Percentiles rank a stretch among this genome's conserved stretches.
These are phyloP conservation scores for Candida awuae DNA, from an alignment of 805 yeast species.

Conservation along the genomic window DNA sequence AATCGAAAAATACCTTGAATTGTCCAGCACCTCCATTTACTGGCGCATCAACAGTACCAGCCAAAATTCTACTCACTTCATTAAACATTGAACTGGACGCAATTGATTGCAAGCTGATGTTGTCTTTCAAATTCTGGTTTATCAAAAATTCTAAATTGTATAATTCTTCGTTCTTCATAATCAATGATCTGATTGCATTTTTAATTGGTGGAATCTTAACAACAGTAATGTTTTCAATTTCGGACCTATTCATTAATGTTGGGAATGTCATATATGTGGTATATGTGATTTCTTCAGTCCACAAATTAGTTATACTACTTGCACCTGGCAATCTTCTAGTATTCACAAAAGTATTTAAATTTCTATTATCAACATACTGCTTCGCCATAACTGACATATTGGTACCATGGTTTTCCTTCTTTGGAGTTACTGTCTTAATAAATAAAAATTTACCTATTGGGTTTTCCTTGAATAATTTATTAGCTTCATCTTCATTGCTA, in stretches of 20 bases:
- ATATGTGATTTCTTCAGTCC: slow-evolving; percentile 84
- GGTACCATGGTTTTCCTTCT: slow-evolving; percentile 34
- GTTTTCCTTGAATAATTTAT: slow-evolving; percentile 37
- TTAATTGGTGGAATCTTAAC: slow-evolving; percentile 73
- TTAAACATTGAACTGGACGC: slow-evolving; percentile 38
- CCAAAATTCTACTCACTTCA: slow-evolving; percentile 60
- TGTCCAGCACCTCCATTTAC: slow-evolving; percentile 90
- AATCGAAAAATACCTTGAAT: slow-evolving; percentile 56
- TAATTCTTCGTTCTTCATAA: slow-evolving; percentile 64
- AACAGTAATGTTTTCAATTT: slow-evolving; percentile 42
- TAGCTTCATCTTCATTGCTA: slow-evolving; percentile 47
- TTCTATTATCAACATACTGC: slow-evolving; percentile 67
- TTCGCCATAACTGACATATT: slow-evolving; percentile 54
- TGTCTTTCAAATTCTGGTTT: slow-evolving; percentile 35
- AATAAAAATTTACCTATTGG: slow-evolving; percentile 69
- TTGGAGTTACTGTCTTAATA: slow-evolving; percentile 67
- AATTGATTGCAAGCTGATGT: slow-evolving; percentile 21
- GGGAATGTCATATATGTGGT: slow-evolving; percentile 76
- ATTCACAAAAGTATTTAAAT: slow-evolving; percentile 60
- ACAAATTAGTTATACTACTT: slow-evolving; percentile 60
- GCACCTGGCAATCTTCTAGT: slow-evolving; percentile 69
- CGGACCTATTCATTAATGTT: slow-evolving; percentile 78
- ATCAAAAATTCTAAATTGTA: slow-evolving; percentile 56
- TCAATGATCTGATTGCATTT: slow-evolving; percentile 65
- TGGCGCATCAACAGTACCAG: slow-evolving; percentile 88